Evolutionary conservation across 129 eudicot genomes (phyloP).

Genomic region (Ambrosia artemisiifolia): DNA sequence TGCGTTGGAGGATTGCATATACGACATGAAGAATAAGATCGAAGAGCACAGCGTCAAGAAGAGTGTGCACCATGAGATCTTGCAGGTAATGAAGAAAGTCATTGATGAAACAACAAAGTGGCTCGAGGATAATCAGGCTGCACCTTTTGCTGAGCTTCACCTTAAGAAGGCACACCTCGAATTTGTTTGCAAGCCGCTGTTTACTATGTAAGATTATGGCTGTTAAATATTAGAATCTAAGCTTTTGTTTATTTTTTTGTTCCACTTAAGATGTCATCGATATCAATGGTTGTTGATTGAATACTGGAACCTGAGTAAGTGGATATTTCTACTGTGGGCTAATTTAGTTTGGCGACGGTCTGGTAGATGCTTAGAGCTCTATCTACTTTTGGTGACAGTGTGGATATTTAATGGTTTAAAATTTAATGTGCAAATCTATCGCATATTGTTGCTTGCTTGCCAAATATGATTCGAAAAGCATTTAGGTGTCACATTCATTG

Average conservation of each 20-base stretch:
- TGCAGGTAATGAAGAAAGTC: not conserved
- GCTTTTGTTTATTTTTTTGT: not conserved
- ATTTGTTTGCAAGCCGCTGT: not conserved
- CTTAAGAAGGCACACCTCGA: not conserved
- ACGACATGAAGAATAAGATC: conserved; percentile 13
- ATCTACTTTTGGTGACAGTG: too few relatives aligned
- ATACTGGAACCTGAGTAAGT: not conserved
- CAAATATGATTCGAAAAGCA: not conserved
- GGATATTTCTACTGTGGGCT: not conserved
- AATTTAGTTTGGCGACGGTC: not conserved
- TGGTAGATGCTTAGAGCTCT: not conserved
- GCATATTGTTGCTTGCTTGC: not conserved
- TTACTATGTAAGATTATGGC: not conserved
- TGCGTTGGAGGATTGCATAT: conserved; percentile 8
- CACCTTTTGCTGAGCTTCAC: not conserved
- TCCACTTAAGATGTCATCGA: not conserved
- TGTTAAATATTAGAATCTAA: not conserved
- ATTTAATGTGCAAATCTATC: not conserved
- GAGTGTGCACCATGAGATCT: not conserved
- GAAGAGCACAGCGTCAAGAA: not conserved
- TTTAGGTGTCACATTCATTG: not conserved
- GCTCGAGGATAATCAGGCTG: conserved; percentile 1
- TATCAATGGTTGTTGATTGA: not conserved
- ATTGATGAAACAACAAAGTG: not conserved
- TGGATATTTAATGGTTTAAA: not conserved